phyloP scores from a whole-genome alignment of 2,329 filamentous ascomycete genomes.

The Colletotrichum lindemuthianum region DNA sequence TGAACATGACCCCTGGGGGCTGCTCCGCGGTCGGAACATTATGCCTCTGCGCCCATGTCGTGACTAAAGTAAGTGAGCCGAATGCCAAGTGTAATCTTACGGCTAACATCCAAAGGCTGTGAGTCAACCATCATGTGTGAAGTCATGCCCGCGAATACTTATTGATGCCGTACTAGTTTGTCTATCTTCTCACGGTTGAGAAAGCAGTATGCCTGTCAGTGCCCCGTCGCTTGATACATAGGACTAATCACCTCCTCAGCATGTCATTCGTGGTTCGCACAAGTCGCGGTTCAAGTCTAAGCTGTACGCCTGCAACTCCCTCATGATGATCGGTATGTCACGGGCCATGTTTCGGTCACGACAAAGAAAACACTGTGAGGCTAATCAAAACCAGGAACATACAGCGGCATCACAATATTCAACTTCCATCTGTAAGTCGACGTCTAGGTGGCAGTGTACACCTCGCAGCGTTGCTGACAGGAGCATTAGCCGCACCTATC shows the following conservation, averaged over 20 bases:
- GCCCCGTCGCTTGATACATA: not conserved
- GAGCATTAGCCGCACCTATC: not conserved
- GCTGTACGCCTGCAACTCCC: conserved; percentile 8
- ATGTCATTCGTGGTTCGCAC: conserved; percentile 9
- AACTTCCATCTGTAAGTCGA: conserved; percentile 2
- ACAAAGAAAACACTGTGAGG: too few species aligned
- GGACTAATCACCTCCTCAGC: not conserved
- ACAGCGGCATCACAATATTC: not conserved
- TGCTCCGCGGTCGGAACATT: conserved; percentile 10
- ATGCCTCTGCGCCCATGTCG: conserved; percentile 5
- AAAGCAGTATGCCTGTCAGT: conserved; percentile 7
- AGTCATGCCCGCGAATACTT: rapidly evolving
- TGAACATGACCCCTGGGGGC: not conserved
- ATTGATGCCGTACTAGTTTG: not conserved
- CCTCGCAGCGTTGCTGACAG: not conserved
- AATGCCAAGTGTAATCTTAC: not conserved
- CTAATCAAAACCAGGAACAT: not conserved
- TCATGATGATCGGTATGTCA: conserved; percentile 8
- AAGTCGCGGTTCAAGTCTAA: conserved; percentile 19
- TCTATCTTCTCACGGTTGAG: conserved; percentile 20
- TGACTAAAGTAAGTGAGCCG: conserved; percentile 6
- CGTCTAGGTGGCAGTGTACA: rapidly evolving
- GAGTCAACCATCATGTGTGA: not conserved
- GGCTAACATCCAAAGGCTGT: not conserved
- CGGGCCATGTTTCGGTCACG: too few species aligned